Base-by-base conservation (phyloP, 1,284 basidiomycete species). In the Moesziomyces antarcticus region DNA sequence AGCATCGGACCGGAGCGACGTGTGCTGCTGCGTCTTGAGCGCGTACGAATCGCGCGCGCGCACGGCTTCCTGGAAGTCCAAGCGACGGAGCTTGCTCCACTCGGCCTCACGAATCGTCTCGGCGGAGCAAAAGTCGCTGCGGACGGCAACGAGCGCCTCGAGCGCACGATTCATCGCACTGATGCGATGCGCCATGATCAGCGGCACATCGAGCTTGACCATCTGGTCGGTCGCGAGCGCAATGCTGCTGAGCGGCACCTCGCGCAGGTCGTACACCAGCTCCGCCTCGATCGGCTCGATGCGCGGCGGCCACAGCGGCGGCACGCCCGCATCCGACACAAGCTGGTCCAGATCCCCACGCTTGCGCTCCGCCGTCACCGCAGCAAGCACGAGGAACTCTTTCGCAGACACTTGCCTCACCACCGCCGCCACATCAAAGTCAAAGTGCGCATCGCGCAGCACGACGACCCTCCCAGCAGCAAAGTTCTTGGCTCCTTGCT, bases 61-160 rank as follows among this genome's bases (percentile, higher is more conserved):
- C 48, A 97, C 82, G 22, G 88, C 86, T 72, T 98, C 96, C 84
- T 97, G 93, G 84, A 99, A 97, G 67, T 99, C 95, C 18, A 99
- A 85, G n/a, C 89, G 87, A 45, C 91, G 89, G 76, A 94, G 87
- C 55, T 91, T 89, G 49, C 87, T 87, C 94, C 94, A 98, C 64
- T 94, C 93, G 0, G 80, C 82, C 56, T 86, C 85, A 3, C 41
- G 30, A 2, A 66, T 22, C 9, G 41, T 44, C 13, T 33, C 22
- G 0, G 44, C 20, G 3, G 41, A 10, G 30, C 35, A 22, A n/a
- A 61, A 74, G 1, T 37, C 14, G 22, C 46, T 13, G n/a, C 52
- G 59, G 5, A 71, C 40, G 14, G 60, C 50, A 18, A 70, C 41
- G 21, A 79, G 60, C 22, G 52, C 48, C 24, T 67, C 56, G 0